Evolutionary conservation across 768 basidiomycete species (phyloP).

Genomic region (Candolleomyces aberdarensis): DNA sequence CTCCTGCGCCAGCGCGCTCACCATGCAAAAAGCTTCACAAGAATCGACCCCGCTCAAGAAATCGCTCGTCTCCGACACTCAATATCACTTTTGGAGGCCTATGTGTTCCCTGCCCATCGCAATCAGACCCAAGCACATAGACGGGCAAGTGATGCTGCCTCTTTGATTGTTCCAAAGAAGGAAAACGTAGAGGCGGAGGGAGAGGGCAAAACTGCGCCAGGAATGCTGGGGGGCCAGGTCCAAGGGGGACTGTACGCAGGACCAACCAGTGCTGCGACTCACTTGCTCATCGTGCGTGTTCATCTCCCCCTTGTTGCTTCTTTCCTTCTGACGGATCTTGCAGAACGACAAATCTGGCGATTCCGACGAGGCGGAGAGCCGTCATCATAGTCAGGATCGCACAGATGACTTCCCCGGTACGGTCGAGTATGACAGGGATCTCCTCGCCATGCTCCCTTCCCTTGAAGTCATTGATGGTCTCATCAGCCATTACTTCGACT

Average conservation of each 20-base stretch:
- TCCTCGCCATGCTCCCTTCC: conserved; percentile 62
- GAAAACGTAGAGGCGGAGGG: conserved; percentile 47
- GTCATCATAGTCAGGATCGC: conserved; percentile 52
- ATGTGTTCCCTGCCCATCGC: conserved; percentile 47
- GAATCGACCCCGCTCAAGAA: conserved; percentile 64
- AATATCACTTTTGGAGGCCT: conserved; percentile 62
- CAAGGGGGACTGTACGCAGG: conserved; percentile 75
- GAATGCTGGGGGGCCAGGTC: conserved; percentile 62
- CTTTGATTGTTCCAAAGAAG: conserved; percentile 48
- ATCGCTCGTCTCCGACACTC: conserved; percentile 68
- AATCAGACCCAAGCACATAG: conserved; percentile 29
- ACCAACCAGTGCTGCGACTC: conserved; percentile 72
- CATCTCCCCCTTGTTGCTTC: conserved; percentile 14
- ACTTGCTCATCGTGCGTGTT: conserved; percentile 56
- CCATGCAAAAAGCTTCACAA: conserved; percentile 33
- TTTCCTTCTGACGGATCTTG: conserved; percentile 6
- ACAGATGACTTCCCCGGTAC: conserved; percentile 38
- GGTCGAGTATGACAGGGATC: conserved; percentile 68
- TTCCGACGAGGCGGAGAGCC: conserved; percentile 52
- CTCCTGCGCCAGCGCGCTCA: conserved; percentile 8
- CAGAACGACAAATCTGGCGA: conserved; percentile 41
- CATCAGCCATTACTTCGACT: conserved; percentile 76
- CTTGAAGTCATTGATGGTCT: conserved; percentile 70
- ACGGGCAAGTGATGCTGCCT: conserved; percentile 32
- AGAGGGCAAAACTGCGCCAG: conserved; percentile 49